Evolutionary conservation across 768 basidiomycete genomes (phyloP), one percentile per base, ranked within the genome.

Genomic region (Lactarius trivialis): DNA sequence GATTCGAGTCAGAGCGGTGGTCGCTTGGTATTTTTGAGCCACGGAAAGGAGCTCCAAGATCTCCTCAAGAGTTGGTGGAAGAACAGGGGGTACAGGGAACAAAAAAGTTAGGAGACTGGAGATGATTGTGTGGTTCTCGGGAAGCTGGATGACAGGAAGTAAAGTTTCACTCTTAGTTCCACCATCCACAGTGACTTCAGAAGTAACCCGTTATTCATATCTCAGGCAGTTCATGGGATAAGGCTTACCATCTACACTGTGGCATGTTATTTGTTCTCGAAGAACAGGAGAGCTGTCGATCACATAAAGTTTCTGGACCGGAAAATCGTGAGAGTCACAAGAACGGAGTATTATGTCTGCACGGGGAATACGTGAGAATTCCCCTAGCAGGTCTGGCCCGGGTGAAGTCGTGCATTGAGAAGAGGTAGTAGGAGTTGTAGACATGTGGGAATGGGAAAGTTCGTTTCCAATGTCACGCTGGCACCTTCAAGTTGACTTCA

Each of bases 211-310:
- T 43, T 21, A 43, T 41, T n/a, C 7, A n/a, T n/a, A 4, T n/a
- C n/a, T 41, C 32, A n/a, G 41, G 41, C 3, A n/a, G 9, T 43
- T 12, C 8, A 1, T n/a, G 41, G 7, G 19, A 21, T 21, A 7
- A n/a, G 19, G 41, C 41, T 43, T n/a, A 43, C 41, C 41, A 11
- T 43, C n/a, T 4, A 12, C 41, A 4, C 0, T 19, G 0, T 21
- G 3, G n/a, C 9, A 21, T 21, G 9, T 0, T 43, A 43, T 21
- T 12, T 1, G 41, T 4, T 43, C 41, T 2, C 8, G 65, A 59
- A 81, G 74, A 8, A 56, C 37, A 7, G 55, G 45, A 9, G 60
- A 61, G 48, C 30, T 43, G 34, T 61, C 48, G 15, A 56, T n/a
- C 36, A 61, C 9, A 26, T 61, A 61, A 24, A 56, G 5, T 11